Evolutionary conservation across 495 filamentous ascomycete species (phyloP).

Genomic region (Aspergillus haitiensis): DNA sequence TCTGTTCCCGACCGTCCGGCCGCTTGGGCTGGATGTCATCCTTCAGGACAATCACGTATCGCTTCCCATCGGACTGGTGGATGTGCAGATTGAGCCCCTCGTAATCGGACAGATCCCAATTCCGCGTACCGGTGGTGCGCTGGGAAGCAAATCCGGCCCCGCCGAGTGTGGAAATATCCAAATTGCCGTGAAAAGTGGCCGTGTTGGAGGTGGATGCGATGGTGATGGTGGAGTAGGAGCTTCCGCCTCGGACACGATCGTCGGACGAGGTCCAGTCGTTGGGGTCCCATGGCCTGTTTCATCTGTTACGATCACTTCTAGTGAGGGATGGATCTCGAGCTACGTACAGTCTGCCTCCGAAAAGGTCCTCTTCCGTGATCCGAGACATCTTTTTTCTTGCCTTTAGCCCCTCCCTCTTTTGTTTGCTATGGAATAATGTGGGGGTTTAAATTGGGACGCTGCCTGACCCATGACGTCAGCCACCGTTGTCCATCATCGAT

Average conservation of each 20-base stretch:
- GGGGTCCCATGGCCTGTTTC: constrained; percentile 49
- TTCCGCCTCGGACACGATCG: constrained; percentile 73
- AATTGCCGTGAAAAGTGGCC: constrained; percentile 60
- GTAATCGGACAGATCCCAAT: constrained; percentile 58
- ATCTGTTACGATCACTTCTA: no score
- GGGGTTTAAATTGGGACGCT: no score
- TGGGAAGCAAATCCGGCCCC: constrained; percentile 84
- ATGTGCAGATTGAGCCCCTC: constrained; percentile 53
- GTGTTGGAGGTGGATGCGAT: constrained; percentile 23
- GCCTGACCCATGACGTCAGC: no score
- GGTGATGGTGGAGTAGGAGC: constrained; percentile 56
- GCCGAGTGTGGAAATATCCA: constrained; percentile 73
- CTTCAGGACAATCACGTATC: constrained; percentile 73
- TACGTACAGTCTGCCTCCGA: no score
- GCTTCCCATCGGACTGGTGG: constrained; percentile 47
- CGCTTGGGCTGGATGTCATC: constrained; percentile 58
- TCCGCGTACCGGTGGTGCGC: constrained; percentile 54
- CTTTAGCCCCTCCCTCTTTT: no score
- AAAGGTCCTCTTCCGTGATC: no score
- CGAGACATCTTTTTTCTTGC: no score
- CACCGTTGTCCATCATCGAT: no score
- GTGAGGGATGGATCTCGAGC: no score
- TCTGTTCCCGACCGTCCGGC: constrained; percentile 61
- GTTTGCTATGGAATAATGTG: no score
- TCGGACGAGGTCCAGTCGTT: constrained; percentile 66